These are phyloP conservation scores for Hypericum perforatum DNA, from an alignment of 345 rosid genomes.

Conservation along the genomic window DNA sequence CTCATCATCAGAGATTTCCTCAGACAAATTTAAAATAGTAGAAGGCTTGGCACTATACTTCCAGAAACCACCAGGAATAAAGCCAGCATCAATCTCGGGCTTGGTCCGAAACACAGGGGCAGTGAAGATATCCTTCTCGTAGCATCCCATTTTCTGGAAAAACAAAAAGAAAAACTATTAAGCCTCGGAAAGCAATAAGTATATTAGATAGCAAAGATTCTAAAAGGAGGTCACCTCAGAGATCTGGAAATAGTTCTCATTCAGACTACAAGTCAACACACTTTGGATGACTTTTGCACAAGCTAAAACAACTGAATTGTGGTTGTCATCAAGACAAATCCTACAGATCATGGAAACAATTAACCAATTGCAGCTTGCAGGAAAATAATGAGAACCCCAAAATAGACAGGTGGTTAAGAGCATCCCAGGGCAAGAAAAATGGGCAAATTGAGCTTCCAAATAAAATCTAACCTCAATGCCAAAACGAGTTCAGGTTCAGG, in stretches of 20 bases:
- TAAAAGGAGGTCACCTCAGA: constrained; percentile 50
- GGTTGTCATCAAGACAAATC: constrained; percentile 89
- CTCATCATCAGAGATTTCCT: constrained; percentile 40
- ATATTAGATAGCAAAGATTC: not conserved
- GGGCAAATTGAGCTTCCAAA: constrained; percentile 3
- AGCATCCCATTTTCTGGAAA: constrained; percentile 42
- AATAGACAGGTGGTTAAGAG: constrained; percentile 5
- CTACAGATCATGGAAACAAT: constrained; percentile 28
- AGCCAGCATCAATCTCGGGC: constrained; percentile 64
- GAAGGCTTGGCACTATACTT: constrained; percentile 88
- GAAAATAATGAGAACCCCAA: constrained; percentile 4
- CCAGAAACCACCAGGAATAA: constrained; percentile 82
- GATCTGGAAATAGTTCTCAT: constrained; percentile 49
- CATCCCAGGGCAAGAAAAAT: constrained; percentile 3
- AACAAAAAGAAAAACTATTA: constrained; percentile 6
- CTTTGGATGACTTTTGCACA: constrained; percentile 60
- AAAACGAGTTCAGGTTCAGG: constrained; percentile 93
- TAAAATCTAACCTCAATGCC: constrained; percentile 52
- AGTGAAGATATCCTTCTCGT: constrained; percentile 39
- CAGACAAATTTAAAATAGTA: constrained; percentile 42
- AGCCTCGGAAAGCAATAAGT: constrained; percentile 7
- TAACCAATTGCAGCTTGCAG: constrained; percentile 3
- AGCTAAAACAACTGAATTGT: constrained; percentile 62
- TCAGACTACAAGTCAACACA: constrained; percentile 54
- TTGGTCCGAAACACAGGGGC: constrained; percentile 81